These are phyloP conservation scores for Verticillium albo-atrum DNA, from an alignment of 2,329 filamentous ascomycete genomes.

Conservation along the genomic window DNA sequence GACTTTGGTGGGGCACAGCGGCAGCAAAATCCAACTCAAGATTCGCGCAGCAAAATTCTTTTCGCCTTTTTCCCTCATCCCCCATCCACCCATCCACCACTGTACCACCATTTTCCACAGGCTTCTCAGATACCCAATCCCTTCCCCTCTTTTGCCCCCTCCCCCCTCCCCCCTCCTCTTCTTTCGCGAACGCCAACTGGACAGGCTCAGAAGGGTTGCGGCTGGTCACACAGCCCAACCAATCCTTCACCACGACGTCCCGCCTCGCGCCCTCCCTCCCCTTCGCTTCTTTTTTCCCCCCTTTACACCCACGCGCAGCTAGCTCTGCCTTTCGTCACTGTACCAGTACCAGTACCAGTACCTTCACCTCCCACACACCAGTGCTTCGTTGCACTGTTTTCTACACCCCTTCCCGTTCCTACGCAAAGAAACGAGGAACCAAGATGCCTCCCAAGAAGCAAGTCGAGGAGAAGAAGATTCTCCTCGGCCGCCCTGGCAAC, in stretches of 20 bases:
- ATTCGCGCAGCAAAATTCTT: conserved; percentile 6
- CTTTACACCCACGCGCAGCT: conserved; percentile 56
- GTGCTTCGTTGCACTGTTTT: conserved; percentile 47
- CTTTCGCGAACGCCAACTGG: conserved; percentile 2
- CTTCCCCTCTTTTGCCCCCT: conserved; percentile 7
- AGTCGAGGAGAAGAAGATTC: conserved; percentile 89
- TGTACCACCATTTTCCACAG: neutral
- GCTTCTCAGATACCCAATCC: neutral
- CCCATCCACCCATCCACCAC: too few species aligned
- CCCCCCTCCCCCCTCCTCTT: conserved; percentile 3
- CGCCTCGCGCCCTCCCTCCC: conserved; percentile 27
- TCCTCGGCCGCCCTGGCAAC: conserved; percentile 93
- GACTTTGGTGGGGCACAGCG: conserved; percentile 7
- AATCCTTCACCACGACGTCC: conserved; percentile 38
- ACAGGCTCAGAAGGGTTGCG: conserved; percentile 20
- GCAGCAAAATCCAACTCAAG: neutral
- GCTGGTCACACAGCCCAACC: conserved; percentile 36
- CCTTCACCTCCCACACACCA: conserved; percentile 31
- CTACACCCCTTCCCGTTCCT: conserved; percentile 46
- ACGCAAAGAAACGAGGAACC: conserved; percentile 54
- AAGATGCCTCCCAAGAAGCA: conserved; percentile 97
- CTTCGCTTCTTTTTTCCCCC: conserved; percentile 51
- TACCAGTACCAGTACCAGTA: neutral
- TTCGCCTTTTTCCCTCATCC: conserved; percentile 21
- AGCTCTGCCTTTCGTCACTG: conserved; percentile 54